Conservation (phyloP, 148 eudicot genomes). For the Rhododendron kiyosumense region DNA sequence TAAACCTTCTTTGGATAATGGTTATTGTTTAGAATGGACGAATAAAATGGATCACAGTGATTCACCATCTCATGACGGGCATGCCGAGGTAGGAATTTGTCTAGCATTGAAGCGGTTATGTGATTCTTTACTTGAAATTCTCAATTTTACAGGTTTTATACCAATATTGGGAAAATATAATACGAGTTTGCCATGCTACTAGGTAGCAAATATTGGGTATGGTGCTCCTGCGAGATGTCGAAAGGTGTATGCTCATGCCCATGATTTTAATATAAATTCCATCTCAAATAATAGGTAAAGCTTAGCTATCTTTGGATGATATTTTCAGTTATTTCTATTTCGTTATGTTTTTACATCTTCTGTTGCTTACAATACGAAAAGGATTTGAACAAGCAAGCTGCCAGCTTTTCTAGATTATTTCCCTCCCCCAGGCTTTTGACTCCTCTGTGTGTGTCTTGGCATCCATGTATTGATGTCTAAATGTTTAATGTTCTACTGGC, state of each 20-base stretch:
- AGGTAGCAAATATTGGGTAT: conserved; percentile 34
- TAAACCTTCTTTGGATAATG: conserved; percentile 24
- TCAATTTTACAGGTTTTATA: conserved; percentile 6
- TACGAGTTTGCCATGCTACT: conserved; percentile 14
- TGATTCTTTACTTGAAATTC: background rate
- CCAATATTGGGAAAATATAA: background rate
- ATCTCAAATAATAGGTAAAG: conserved; percentile 50
- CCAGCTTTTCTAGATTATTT: background rate
- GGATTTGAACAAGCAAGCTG: background rate
- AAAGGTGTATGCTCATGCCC: conserved; percentile 52
- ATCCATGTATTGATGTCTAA: background rate
- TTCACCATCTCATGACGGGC: conserved; percentile 17
- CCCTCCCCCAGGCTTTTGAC: background rate
- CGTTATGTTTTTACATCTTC: background rate
- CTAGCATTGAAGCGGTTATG: background rate
- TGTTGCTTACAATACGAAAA: background rate
- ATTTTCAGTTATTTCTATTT: background rate
- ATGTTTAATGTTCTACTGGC: background rate
- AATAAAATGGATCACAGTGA: conserved; percentile 16
- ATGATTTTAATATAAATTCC: conserved; percentile 50
- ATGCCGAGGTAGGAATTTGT: conserved; percentile 22
- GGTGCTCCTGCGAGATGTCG: conserved; percentile 39
- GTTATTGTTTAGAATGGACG: conserved; percentile 32
- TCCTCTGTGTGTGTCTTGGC: background rate
- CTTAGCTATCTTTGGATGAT: conserved; percentile 6